A percentile compares a stretch with the other conserved stretches of the same genome.
phyloP scores from a whole-genome alignment of 352 stramenopile genomes.

The Pythium brassicae region DNA sequence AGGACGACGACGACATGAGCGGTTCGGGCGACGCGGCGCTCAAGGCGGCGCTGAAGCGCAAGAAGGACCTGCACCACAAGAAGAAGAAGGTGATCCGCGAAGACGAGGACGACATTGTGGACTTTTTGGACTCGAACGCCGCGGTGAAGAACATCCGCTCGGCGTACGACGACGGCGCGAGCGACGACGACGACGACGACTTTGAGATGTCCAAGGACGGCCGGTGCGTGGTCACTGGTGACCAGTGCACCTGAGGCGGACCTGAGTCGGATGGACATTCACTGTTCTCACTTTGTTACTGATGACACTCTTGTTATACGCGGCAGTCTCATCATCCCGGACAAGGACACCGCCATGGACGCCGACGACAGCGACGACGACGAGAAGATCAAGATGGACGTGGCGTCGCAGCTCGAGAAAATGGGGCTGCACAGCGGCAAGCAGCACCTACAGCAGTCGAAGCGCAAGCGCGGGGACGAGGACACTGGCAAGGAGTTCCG shows the following conservation, averaged over 20 bases:
- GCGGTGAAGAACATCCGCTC: slow-evolving; percentile 87
- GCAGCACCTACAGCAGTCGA: slow-evolving; percentile 24
- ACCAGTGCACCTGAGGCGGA: no score
- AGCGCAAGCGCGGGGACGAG: slow-evolving; percentile 67
- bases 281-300: slow-evolving; percentile 12
- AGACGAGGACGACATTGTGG: slow-evolving; percentile 87
- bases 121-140: slow-evolving; percentile 90
- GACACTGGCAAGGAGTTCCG: slow-evolving; percentile 89
- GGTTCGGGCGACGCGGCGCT: slow-evolving; percentile 67
- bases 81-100: slow-evolving; percentile 79
- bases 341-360: slow-evolving; percentile 49
- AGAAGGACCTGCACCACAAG: slow-evolving; percentile 67
- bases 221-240: slow-evolving; percentile 49
- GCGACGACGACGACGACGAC: slow-evolving; percentile 75
- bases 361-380: slow-evolving; percentile 60
- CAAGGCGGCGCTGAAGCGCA: slow-evolving; percentile 70
- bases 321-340: slow-evolving; percentile 71
- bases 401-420: slow-evolving; percentile 71
- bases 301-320: slow-evolving; percentile 4
- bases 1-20: slow-evolving; percentile 55
- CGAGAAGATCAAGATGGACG: slow-evolving; percentile 81
- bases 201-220: slow-evolving; percentile 91
- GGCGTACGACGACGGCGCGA: slow-evolving; percentile 42
- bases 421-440: slow-evolving; percentile 66
- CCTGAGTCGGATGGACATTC: neutral